phyloP scores from a whole-genome alignment of 371 early-diverging fungal genomes.

The Caulochytrium protostelioides region DNA sequence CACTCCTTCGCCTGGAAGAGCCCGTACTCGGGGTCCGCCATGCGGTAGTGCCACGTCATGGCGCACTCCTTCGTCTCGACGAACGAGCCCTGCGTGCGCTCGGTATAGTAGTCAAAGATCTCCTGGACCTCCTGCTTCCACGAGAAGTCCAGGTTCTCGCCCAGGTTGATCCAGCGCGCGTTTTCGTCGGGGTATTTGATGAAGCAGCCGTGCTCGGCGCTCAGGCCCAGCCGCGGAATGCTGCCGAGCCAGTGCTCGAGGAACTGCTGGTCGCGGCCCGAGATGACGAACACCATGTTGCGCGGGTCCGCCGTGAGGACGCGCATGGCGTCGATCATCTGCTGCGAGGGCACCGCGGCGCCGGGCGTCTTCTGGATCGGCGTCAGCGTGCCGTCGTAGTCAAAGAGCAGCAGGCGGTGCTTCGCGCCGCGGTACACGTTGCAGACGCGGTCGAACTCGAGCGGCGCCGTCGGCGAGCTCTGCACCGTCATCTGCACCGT shows the following conservation, averaged over 20 bases:
- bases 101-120: conserved; percentile 71
- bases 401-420: conserved; percentile 35
- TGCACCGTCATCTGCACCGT: conserved; percentile 4
- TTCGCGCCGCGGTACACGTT: conserved; percentile 29
- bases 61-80: conserved; percentile 65
- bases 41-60: conserved; percentile 75
- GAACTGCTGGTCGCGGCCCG: conserved; percentile 67
- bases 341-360: conserved; percentile 24
- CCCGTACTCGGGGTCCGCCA: conserved; percentile 70
- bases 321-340: conserved; percentile 18
- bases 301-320: conserved; percentile 22
- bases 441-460: conserved; percentile 25
- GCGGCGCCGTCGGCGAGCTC: conserved; percentile 34
- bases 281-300: conserved; percentile 80
- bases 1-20: conserved; percentile 66
- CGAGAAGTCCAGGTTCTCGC: conserved; percentile 52
- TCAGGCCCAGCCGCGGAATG: conserved; percentile 50
- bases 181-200: conserved; percentile 38
- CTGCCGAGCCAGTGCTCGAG: conserved; percentile 54
- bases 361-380: conserved; percentile 22
- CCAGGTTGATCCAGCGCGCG: conserved; percentile 52
- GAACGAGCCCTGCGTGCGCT: conserved; percentile 63
- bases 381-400: conserved; percentile 31
- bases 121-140: conserved; percentile 71
- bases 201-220: conserved; percentile 73